These are phyloP conservation scores for Cercis canadensis DNA, from an alignment of 306 rosid species.

Conservation along the genomic window DNA sequence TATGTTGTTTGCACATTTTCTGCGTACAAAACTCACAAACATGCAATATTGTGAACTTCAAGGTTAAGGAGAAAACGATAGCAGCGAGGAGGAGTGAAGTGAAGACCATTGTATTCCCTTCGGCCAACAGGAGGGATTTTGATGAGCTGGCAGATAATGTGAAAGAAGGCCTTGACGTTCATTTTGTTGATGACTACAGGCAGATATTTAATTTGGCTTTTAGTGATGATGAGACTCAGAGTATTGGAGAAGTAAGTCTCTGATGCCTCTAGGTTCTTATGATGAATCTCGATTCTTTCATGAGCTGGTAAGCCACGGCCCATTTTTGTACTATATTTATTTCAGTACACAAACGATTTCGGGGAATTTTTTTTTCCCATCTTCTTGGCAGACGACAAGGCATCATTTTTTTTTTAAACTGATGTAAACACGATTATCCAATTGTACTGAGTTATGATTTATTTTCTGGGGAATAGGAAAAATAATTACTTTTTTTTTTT, in stretches of 20 bases:
- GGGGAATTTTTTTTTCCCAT: conserved; percentile 2
- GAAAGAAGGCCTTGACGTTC: conserved; percentile 94
- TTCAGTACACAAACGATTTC: neutral
- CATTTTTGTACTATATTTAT: conserved; percentile 38
- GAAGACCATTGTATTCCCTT: conserved; percentile 86
- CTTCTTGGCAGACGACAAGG: neutral
- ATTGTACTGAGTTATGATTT: conserved; percentile 39
- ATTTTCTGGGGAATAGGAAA: neutral
- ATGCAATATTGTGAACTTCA: conserved; percentile 40
- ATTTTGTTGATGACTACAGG: conserved; percentile 84
- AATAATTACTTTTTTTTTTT: neutral
- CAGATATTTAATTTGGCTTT: conserved; percentile 83
- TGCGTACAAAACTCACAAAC: conserved; percentile 34
- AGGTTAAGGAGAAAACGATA: conserved; percentile 99
- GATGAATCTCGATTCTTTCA: conserved; percentile 37
- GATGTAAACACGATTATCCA: conserved; percentile 9
- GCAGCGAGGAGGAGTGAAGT: conserved; percentile 93
- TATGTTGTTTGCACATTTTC: neutral
- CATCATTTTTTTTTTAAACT: conserved; percentile 16
- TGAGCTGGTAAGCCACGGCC: conserved; percentile 45
- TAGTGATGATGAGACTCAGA: conserved; percentile 44
- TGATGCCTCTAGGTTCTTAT: conserved; percentile 28
- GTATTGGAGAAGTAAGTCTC: conserved; percentile 36
- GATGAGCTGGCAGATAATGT: conserved; percentile 90
- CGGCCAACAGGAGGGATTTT: conserved; percentile 88